Evolutionary conservation across 2,329 filamentous ascomycete species (phyloP), one percentile per base, ranked within the genome.

Genomic region (Fonsecaea erecta): DNA sequence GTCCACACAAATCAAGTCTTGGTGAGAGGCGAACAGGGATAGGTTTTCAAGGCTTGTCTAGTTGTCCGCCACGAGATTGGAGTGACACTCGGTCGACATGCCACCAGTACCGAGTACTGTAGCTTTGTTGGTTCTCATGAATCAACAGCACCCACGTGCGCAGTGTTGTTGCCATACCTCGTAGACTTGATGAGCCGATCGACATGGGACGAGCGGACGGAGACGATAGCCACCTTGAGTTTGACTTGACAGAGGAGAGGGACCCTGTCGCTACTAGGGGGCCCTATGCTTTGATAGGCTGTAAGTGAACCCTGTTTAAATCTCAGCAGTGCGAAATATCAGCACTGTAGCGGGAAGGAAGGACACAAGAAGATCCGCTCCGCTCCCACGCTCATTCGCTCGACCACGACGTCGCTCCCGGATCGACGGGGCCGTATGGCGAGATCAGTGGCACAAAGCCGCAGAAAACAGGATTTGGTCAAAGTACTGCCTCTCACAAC

Each of bases 361-460:
- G 14, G 30, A 3, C 18, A 58, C 34, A 16, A 18, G 9, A 24
- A 48, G 37, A 18, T 43, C 26, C 55, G 26, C 40, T 43, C 26
- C 55, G 26, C 40, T 48, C 24, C 37, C 30, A 37, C 55, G 9
- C 34, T 48, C 14, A 18, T 58, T 9, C 40, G 40, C 55, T 16
- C 21, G 43, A 59, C 40, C 40, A 46, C 28, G 56, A 21, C 37
- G 18, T 24, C 28, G 30, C 14, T 59, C 21, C 12, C 21, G n/a
- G 43, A 52, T 28, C 14, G 28, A 40, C 21, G 57, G 26, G n/a
- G 24, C 40, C 18, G 26, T 51, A 32, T 9, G 16, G 48, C 28
- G n/a, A 46, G 56, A 59, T 59, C 48, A n/a, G 28, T 52, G 5
- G 40, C 56, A 34, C 26, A 34, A 35, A 9, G 37, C 26, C 55